These are phyloP conservation scores for Peltaster fructicola DNA, from an alignment of 2,329 filamentous ascomycete species.

Conservation along the genomic window DNA sequence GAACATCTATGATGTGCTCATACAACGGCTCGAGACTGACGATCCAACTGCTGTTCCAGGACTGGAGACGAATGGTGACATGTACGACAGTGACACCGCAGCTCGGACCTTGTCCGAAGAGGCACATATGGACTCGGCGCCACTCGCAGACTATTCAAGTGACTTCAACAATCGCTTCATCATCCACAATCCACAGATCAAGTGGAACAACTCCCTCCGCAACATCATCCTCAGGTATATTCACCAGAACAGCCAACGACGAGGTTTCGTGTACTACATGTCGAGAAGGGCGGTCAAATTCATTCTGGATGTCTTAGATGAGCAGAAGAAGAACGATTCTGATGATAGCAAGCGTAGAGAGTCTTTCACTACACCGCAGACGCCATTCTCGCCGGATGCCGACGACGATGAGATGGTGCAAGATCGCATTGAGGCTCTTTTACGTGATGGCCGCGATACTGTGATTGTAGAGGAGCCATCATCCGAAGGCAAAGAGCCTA, in stretches of 20 bases:
- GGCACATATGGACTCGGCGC: slow-evolving; percentile 49
- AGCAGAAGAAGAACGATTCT: slow-evolving; percentile 58
- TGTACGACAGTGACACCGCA: slow-evolving; percentile 20
- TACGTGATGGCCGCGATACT: slow-evolving; percentile 69
- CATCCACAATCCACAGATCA: slow-evolving; percentile 90
- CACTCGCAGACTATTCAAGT: slow-evolving; percentile 66
- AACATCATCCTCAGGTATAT: slow-evolving; percentile 96
- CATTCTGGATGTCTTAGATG: slow-evolving; percentile 91
- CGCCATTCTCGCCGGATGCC: slow-evolving; percentile 25
- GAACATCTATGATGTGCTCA: slow-evolving; percentile 38
- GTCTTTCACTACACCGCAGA: slow-evolving; percentile 12
- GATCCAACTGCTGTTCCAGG: slow-evolving; percentile 30
- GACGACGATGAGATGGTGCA: slow-evolving; percentile 54
- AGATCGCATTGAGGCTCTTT: slow-evolving; percentile 68
- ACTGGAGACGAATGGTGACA: slow-evolving; percentile 26
- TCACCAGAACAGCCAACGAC: slow-evolving; percentile 87
- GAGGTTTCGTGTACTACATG: slow-evolving; percentile 95
- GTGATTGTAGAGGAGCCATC: slow-evolving; percentile 51
- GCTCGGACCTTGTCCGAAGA: slow-evolving; percentile 23
- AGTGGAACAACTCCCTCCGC: slow-evolving; percentile 92
- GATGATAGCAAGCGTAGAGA: slow-evolving; percentile 8
- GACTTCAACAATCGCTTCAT: slow-evolving; percentile 98
- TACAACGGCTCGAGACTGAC: slow-evolving; percentile 40
- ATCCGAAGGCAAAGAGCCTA: slow-evolving; percentile 24
- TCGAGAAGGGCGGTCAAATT: slow-evolving; percentile 93